These are phyloP conservation scores for Psilocybe subaeruginosa DNA, from an alignment of 768 basidiomycete genomes.

Conservation along the genomic window DNA sequence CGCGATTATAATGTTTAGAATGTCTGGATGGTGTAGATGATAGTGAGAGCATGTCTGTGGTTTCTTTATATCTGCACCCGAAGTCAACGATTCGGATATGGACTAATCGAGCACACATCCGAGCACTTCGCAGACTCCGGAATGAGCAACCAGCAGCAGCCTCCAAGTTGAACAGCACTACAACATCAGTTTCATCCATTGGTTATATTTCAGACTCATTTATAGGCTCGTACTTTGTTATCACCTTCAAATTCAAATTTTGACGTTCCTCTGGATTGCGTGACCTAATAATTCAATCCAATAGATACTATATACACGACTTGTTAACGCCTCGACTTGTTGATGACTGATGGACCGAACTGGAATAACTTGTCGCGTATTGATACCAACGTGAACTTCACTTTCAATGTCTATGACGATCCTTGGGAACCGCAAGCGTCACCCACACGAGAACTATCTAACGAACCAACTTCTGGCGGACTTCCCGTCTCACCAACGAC, in stretches of 20 bases:
- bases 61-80: no score
- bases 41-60: no score
- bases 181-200: no score
- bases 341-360: conserved; percentile 7
- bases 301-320: background rate
- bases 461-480: background rate
- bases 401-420: conserved; percentile 25
- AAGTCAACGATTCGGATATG: no score
- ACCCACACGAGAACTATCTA: conserved; percentile 3
- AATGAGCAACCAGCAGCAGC: no score
- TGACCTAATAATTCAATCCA: background rate
- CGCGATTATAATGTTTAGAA: background rate
- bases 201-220: no score
- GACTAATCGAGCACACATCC: no score
- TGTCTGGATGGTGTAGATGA: no score
- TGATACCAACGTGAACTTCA: conserved; percentile 24
- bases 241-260: no score
- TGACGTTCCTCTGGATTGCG: background rate
- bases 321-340: background rate
- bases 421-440: conserved; percentile 12
- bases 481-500: background rate
- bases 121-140: no score
- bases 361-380: conserved; percentile 16
- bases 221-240: no score
- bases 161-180: no score